A percentile compares a stretch with the other conserved stretches of the same genome.
Evolutionary conservation across 1,284 basidiomycete genomes (phyloP).

Genomic region (Leccinum fuscescens): DNA sequence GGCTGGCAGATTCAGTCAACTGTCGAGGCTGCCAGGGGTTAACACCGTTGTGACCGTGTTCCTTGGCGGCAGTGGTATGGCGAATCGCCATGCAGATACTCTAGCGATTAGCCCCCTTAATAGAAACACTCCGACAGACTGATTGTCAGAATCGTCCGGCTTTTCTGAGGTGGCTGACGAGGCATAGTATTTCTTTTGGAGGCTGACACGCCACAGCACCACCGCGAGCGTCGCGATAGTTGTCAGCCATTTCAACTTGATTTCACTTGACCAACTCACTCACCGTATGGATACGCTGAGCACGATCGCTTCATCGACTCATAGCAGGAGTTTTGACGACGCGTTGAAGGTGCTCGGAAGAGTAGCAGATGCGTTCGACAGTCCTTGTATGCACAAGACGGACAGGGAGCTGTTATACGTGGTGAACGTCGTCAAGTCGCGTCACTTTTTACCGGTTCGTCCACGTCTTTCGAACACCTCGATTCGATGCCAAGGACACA

Average conservation of each 20-base stretch:
- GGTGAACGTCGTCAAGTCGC: conserved; percentile 26
- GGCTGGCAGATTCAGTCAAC: background rate
- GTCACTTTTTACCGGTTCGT: conserved; percentile 20
- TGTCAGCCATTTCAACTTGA: conserved; percentile 7
- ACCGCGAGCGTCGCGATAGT: no score
- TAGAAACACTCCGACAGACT: background rate
- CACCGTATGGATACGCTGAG: conserved; percentile 8
- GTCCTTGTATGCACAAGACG: conserved; percentile 19
- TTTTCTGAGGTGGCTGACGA: conserved; percentile 13
- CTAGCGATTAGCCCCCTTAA: no score
- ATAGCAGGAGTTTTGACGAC: conserved; percentile 11
- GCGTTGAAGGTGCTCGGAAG: conserved; percentile 25
- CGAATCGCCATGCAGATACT: background rate
- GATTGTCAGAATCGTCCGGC: background rate
- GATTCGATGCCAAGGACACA: background rate
- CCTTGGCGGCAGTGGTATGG: background rate
- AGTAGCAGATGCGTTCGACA: conserved; percentile 32
- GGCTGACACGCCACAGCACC: conserved; percentile 16
- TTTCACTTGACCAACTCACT: background rate
- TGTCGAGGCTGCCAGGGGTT: no score
- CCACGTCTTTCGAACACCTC: background rate
- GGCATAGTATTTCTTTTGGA: background rate
- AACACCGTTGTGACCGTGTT: background rate
- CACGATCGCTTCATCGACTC: background rate
- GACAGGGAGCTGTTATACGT: conserved; percentile 22